Evolutionary conservation across 2,329 filamentous ascomycete genomes (phyloP), one percentile per base, ranked within the genome.

Genomic region (Talaromyces atroroseus): DNA sequence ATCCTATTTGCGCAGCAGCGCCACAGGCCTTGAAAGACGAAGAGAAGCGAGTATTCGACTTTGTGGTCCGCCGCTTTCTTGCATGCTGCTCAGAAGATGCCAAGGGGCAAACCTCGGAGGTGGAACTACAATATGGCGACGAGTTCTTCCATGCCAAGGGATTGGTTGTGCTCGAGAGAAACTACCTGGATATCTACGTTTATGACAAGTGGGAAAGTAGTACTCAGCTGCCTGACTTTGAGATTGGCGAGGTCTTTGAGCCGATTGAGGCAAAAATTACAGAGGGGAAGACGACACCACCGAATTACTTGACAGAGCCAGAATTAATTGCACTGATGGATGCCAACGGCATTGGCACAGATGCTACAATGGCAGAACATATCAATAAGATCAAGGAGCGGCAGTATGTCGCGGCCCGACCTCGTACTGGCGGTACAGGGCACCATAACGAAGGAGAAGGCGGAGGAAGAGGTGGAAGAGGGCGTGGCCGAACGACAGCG

Each of bases 341-440:
- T 74, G 92, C 90, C 46, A 99, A 99, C 68, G 94, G 94, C 2
- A 99, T 99, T 61, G 94, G 94, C 12, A 99, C 94, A 10, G 94
- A 99, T 75, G 94, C 94, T 6, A 99, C 94, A 1, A 99, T 99
- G 94, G 94, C 94, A 0, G 94, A 99, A 66, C 94, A 99, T 68
- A 99, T 99, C 66, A 85, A 89, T 58, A 99, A 92, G 73, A 95
- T 99, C 65, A 91, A 97, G 71, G 84, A 92, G 58, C 81, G 94
- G 58, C 81, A 92, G 64, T 99, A 99, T 66, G 92, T 91, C 50
- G 83, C 85, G 56, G 86, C 88, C 68, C 68, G 83, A 74, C 68
- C 79, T 67, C 58, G 54, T 32, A 49, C 44, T 45, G 46, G 54
- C 67, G 46, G 54, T 29, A 38, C 52, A 8, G 48, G 26, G 21